Percentiles rank a stretch among this genome's conserved stretches.
phyloP scores from a whole-genome alignment of 371 early-diverging fungal genomes.

The Syncephalastrum monosporum region DNA sequence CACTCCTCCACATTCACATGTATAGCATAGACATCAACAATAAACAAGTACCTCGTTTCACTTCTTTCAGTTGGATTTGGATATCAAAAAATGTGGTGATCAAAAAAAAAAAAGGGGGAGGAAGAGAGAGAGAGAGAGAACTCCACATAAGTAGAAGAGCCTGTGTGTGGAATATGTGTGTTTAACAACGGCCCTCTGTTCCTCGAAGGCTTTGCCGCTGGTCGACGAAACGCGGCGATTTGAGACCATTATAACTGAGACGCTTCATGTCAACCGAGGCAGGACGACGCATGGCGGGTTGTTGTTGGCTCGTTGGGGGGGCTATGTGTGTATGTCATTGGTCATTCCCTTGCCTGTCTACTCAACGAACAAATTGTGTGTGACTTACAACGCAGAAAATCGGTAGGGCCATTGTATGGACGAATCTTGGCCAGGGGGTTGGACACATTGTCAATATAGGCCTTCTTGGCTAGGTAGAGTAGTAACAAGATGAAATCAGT shows the following conservation, averaged over 20 bases:
- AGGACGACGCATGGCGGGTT: constrained; percentile 12
- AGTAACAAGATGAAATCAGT: no score
- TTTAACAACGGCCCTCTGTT: no score
- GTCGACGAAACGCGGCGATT: constrained; percentile 8
- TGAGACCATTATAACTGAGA: constrained; percentile 11
- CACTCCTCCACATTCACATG: no score
- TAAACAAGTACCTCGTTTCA: no score
- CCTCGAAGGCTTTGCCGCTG: constrained; percentile 14
- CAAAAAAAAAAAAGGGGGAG: no score
- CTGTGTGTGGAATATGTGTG: no score
- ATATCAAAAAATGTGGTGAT: no score
- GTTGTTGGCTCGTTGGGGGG: constrained; percentile 9
- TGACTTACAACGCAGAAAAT: constrained; percentile 19
- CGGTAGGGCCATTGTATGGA: constrained; percentile 24
- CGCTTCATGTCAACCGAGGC: constrained; percentile 13
- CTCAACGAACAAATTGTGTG: background rate
- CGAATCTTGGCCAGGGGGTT: constrained; percentile 30
- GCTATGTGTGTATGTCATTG: background rate
- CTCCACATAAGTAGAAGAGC: no score
- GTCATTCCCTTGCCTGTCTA: background rate
- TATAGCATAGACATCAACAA: no score
- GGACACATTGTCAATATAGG: constrained; percentile 28
- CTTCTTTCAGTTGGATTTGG: no score
- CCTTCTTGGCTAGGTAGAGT: constrained; percentile 20
- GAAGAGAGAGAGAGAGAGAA: no score